These are phyloP conservation scores for Chalciporus pseudorubinellus DNA, from an alignment of 768 basidiomycete species.

Conservation along the genomic window DNA sequence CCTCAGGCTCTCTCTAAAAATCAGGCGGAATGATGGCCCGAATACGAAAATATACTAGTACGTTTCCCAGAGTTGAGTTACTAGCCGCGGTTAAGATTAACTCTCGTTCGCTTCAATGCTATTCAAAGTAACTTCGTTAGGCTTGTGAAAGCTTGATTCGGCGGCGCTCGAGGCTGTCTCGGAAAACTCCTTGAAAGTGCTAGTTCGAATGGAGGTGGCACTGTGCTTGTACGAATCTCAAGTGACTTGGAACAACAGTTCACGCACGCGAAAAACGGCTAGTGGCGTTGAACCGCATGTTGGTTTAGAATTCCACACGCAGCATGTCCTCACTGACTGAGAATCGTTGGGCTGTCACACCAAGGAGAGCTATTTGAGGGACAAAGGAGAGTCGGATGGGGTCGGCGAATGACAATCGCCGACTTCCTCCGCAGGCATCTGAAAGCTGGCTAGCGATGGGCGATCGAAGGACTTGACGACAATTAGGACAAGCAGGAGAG, in stretches of 20 bases:
- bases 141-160: background rate
- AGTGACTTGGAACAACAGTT: conserved; percentile 13
- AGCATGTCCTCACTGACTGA: conserved; percentile 11
- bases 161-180: conserved; percentile 4
- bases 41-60: conserved; percentile 25
- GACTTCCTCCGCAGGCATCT: background rate
- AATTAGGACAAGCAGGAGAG: background rate
- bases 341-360: background rate
- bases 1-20: background rate
- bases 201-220: conserved; percentile 2
- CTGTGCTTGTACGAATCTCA: background rate
- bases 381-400: background rate
- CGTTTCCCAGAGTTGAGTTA: conserved; percentile 15
- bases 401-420: background rate
- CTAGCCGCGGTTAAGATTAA: conserved; percentile 20
- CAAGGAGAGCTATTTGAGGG: background rate
- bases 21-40: conserved; percentile 22
- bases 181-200: conserved; percentile 5
- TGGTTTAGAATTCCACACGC: conserved; percentile 6
- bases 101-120: conserved; percentile 10
- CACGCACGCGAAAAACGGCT: conserved; percentile 29
- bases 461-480: background rate
- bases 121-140: background rate
- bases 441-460: background rate
- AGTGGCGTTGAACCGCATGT: conserved; percentile 29